Base-by-base conservation (phyloP, 2,329 filamentous ascomycete genomes). In the Thyridium curvatum region DNA sequence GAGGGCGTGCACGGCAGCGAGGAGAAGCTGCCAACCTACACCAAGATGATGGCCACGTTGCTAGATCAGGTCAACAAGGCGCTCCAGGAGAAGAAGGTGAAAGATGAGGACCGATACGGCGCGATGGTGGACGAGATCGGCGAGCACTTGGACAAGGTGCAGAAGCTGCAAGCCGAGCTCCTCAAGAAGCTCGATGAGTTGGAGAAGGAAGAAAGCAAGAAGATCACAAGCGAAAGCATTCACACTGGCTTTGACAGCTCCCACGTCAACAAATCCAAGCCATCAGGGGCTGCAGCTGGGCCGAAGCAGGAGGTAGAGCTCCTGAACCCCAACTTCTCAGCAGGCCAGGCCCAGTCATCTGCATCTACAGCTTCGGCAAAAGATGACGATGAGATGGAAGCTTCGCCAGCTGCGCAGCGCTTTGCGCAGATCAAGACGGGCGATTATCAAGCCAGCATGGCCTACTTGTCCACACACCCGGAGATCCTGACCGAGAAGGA, bases 21-120 rank as follows among this genome's bases (percentile, higher is more conserved):
- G 50, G 77, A 84, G 58, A 80, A 74, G 54, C 79, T 86, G 51
- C 87, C 86, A 1, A 84, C 82, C 12, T 98, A 95, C 58, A 93
- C 88, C 30, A 88, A 94, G 69, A 98, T 98, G 93, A 90, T 98
- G 84, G 86, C 86, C n/a, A 80, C 83, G n/a, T 64, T 98, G 52
- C 76, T 97, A 15, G 93, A 98, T 54, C 86, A 94, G 62, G 89
- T 97, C 32, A 96, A 95, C 53, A 73, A 78, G 62, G 80, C 86
- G 37, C 71, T 95, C 29, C 86, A 90, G 40, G 85, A 89, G 56
- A 84, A 84, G 61, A 79, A 83, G 44, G 68, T 76, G 0, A 67
- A 69, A 30, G 72, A 76, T 0, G 71, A 76, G 15, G 77, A 82
- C 49, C 69, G 86, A 37, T 89, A 86, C 56, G 71, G 76, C 35